These are phyloP conservation scores for Hypoxylon crocopeplum DNA, from an alignment of 495 filamentous ascomycete species.

Conservation along the genomic window DNA sequence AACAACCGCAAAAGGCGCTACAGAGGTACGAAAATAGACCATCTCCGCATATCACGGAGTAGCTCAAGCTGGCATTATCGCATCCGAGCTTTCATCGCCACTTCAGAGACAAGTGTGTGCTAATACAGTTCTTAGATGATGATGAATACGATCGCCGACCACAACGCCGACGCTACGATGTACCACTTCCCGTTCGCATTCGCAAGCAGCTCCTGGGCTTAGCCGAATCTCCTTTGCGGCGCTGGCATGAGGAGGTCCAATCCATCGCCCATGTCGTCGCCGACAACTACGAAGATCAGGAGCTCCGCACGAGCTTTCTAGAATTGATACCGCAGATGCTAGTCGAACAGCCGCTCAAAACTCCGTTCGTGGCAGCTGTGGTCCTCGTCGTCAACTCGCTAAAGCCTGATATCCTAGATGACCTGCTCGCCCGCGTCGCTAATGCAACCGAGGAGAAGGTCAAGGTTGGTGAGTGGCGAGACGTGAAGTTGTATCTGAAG, in stretches of 20 bases:
- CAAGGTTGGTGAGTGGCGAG: conserved; percentile 78
- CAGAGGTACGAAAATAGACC: conserved; percentile 53
- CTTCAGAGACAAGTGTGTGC: conserved; percentile 3
- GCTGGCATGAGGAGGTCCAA: conserved; percentile 80
- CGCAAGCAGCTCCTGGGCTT: conserved; percentile 82
- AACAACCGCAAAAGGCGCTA: conserved; percentile 70
- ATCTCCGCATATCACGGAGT: conserved; percentile 1
- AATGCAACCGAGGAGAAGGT: conserved; percentile 66
- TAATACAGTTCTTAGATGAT: conserved; percentile 61
- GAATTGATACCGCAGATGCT: conserved; percentile 76
- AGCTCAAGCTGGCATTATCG: conserved; percentile 13
- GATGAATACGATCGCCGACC: conserved; percentile 75
- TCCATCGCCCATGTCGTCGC: conserved; percentile 77
- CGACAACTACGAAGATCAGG: conserved; percentile 79
- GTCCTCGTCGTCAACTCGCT: conserved; percentile 76
- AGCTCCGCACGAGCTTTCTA: conserved; percentile 70
- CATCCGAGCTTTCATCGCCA: conserved; percentile 5
- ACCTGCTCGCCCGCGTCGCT: conserved; percentile 68
- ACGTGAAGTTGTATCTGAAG: conserved; percentile 87
- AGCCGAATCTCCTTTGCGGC: conserved; percentile 83
- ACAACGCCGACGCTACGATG: conserved; percentile 80
- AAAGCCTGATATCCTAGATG: conserved; percentile 72
- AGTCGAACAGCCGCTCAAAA: conserved; percentile 94
- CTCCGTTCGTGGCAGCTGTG: conserved; percentile 86
- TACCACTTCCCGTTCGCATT: conserved; percentile 75